Evolutionary conservation across 768 basidiomycete species (phyloP), one percentile per base, ranked within the genome.

Genomic region (Hygrophoropsis aurantiaca): DNA sequence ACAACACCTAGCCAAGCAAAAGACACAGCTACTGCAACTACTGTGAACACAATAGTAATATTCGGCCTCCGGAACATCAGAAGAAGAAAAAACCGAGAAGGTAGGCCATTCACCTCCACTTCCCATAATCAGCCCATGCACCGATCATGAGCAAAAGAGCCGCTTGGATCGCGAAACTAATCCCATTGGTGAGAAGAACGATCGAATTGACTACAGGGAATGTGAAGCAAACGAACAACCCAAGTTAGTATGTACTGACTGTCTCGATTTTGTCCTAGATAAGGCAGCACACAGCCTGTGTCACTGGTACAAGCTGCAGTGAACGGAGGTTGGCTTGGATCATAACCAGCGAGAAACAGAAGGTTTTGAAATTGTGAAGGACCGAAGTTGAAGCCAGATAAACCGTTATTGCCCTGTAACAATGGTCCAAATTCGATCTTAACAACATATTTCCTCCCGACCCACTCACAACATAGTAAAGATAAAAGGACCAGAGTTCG

Each of bases 41-140:
- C 25, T 2, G 87, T 88, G 58, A 87, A 89, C 45, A 83, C 78
- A 20, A 86, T 86, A 0, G 85, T 84, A 55, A 90, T 88, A 55
- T 87, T 86, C 3, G 87, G 87, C 58, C 86, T 80, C 25, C 7
- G 47, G 11, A 40, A 10, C 6, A 42, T 58, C 26, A 49, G 43
- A 19, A 24, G 42, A 15, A 24, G 34, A 13, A 21, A 3, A 11
- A 34, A 1, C 23, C 19, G 16, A 44, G 26, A 21, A 23, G 16
- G 24, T 23, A 10, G n/a, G n/a, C 41, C 11, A 40, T 42, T 35
- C 34, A 82, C 84, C 84, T 84, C 87, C 86, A 88, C 13, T 69
- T 66, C n/a, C 88, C 87, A 60, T 89, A 90, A 61, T 90, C 87
- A 1, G 87, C 86, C 83, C 87, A 89, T 3, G 85, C 84, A 4